Conservation (phyloP, 2,329 filamentous ascomycete genomes). For the Orbilia javanica region DNA sequence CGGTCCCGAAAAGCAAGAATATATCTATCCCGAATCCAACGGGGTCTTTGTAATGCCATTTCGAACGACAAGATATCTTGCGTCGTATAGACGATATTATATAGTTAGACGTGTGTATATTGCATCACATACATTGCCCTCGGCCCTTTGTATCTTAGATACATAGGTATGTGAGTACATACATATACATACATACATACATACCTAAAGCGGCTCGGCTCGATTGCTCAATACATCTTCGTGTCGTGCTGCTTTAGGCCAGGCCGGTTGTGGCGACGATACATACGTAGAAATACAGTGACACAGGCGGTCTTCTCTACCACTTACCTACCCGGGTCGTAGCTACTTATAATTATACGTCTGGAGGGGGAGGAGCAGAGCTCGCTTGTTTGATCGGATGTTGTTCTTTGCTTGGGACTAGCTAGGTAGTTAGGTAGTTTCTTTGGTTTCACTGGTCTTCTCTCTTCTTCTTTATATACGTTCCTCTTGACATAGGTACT, state of each 20-base stretch:
- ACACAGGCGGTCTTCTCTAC: neutral
- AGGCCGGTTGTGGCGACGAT: neutral
- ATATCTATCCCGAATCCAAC: neutral
- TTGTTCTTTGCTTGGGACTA: too few species aligned
- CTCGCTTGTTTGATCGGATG: neutral
- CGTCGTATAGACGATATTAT: neutral
- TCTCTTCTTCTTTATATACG: too few species aligned
- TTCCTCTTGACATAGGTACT: too few species aligned
- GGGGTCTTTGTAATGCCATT: neutral
- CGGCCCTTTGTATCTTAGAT: too few species aligned
- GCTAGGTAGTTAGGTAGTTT: too few species aligned
- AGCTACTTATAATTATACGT: neutral
- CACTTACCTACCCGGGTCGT: neutral
- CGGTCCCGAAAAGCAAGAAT: neutral
- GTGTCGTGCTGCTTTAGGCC: conserved; percentile 5
- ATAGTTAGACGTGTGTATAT: neutral
- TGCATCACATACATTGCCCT: neutral
- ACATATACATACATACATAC: neutral
- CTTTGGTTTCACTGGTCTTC: too few species aligned
- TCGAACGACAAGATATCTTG: neutral
- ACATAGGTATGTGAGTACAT: too few species aligned
- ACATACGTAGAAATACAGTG: neutral
- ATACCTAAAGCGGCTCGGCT: conserved; percentile 35
- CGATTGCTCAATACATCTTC: conserved; percentile 28
- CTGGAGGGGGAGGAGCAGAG: too few species aligned